Conservation (phyloP, 2,329 filamentous ascomycete genomes). For the Clonostachys sp. region DNA sequence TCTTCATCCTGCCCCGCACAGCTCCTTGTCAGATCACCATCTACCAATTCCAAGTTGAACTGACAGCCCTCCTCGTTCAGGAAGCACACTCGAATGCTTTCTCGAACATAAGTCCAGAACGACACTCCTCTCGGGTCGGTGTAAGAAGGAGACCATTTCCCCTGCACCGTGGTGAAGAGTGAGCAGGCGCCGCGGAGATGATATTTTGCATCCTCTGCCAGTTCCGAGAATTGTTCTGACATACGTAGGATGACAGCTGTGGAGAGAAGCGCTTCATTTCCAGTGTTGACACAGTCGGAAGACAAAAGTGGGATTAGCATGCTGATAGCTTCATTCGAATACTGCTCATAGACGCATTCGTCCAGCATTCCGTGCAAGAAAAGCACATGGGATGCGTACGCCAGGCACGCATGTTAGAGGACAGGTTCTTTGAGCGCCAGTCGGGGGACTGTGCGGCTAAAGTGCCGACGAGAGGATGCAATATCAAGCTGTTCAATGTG, state of each 20-base stretch:
- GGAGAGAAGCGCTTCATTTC: background rate
- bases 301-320: background rate
- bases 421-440: background rate
- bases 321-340: background rate
- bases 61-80: constrained; percentile 1
- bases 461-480: background rate
- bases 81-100: constrained; percentile 1
- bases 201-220: background rate
- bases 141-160: background rate
- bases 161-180: background rate
- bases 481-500: background rate
- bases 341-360: background rate
- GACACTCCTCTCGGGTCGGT: background rate
- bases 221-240: constrained; percentile 2
- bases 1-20: constrained; percentile 22
- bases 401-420: constrained; percentile 1
- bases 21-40: constrained; percentile 19
- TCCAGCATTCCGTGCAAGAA: background rate
- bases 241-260: constrained; percentile 3
- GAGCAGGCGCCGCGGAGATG: constrained; percentile 1
- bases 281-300: background rate
- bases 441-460: background rate
- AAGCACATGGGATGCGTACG: constrained; percentile 1
- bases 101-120: constrained; percentile 2
- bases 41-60: background rate